Conservation (phyloP, 2,329 filamentous ascomycete genomes). For the Dissoconium aciculare region DNA sequence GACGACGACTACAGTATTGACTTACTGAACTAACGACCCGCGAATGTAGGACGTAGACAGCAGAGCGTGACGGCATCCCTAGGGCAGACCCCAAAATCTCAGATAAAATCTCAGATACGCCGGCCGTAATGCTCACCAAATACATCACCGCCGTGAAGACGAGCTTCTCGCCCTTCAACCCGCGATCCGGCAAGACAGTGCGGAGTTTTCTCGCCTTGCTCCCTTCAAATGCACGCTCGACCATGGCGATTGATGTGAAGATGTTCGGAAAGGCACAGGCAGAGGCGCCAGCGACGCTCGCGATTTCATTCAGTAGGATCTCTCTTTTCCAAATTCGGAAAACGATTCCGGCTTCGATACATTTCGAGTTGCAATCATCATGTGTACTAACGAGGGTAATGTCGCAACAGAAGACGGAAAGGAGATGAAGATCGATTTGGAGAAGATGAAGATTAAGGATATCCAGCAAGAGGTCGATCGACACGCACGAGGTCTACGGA, state of each 20-base stretch:
- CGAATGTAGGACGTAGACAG: too few species aligned
- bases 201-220: constrained; percentile 77
- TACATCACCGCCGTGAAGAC: constrained; percentile 75
- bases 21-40: too few species aligned
- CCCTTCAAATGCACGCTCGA: constrained; percentile 59
- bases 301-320: constrained; percentile 78
- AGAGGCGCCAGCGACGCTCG: constrained; percentile 52
- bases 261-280: constrained; percentile 54
- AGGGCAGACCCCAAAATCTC: too few species aligned
- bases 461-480: constrained; percentile 79
- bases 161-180: constrained; percentile 83
- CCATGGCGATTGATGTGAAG: constrained; percentile 63
- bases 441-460: constrained; percentile 69
- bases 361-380: neutral
- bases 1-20: too few species aligned
- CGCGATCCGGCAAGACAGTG: constrained; percentile 57
- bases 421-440: constrained; percentile 67
- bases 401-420: constrained; percentile 73
- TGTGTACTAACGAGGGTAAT: neutral
- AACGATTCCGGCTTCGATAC: neutral
- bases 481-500: constrained; percentile 67
- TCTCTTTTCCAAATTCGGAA: too few species aligned
- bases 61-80: too few species aligned
- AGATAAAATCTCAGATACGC: too few species aligned
- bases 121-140: constrained; percentile 82